Evolutionary conservation across 1,139 yeast species (phyloP), one percentile per base, ranked within the genome.

Genomic region (Diutina scorzettiae): DNA sequence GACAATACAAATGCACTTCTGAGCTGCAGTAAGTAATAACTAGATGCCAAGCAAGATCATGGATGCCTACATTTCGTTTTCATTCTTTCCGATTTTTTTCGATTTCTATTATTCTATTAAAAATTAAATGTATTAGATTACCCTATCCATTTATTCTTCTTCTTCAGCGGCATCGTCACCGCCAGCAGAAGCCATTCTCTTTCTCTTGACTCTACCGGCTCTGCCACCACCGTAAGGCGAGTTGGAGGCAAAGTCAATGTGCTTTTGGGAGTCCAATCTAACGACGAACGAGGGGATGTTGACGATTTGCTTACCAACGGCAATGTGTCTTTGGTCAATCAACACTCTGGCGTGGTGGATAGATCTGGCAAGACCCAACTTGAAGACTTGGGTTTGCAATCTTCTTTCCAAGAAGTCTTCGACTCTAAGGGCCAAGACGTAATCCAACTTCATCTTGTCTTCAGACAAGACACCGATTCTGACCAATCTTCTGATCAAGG

Each of bases 191-290:
- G 73, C 80, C 69, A 81, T 84, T 80, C 83, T 79, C 77, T 78
- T 89, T 85, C 98, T 87, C 82, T 93, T 93, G 64, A 86, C 95
- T 81, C 98, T 93, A 71, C 99, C 99, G 60, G 98, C 93, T 78
- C 98, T 91, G 61, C 96, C 98, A 77, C 98, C 98, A 70, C 98
- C 98, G 86, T 85, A 91, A 72, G 99, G 98, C 57, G 98, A 91
- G 71, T 85, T 86, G 69, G 89, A 82, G 62, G 98, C 95, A 62
- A 91, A 91, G 81, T 91, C 98, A 74, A 91, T 87, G 87, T 93
- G 98, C 85, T 91, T 91, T 77, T 91, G 98, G 58, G 98, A 89
- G 76, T 91, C 99, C 71, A 91, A 83, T 80, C 99, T 93, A 55
- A 91, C 99, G 80, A 89, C 84, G 91, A 91, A 91, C 55, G 97